Percentiles rank a stretch among this genome's conserved stretches.
Evolutionary conservation across 495 filamentous ascomycete genomes (phyloP).

Genomic region (Corynascus novoguineensis): DNA sequence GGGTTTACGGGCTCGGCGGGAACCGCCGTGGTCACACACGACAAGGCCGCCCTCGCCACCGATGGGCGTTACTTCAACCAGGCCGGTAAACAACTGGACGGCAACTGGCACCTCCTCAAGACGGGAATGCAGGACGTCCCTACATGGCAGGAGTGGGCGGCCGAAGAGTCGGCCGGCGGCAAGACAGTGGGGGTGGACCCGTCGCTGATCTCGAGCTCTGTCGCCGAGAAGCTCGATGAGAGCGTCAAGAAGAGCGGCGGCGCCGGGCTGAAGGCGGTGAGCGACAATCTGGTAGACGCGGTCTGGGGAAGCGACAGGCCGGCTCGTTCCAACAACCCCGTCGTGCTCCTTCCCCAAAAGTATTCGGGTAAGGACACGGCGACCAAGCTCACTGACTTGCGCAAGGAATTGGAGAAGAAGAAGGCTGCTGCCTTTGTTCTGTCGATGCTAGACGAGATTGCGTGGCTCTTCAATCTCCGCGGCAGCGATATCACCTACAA

Average conservation of each 20-base stretch:
- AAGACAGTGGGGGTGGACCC: slow-evolving; percentile 92
- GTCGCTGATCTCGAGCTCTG: slow-evolving; percentile 74
- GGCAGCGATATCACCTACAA: slow-evolving; percentile 98
- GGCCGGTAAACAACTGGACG: slow-evolving; percentile 84
- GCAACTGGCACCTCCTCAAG: slow-evolving; percentile 89
- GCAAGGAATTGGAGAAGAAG: slow-evolving; percentile 88
- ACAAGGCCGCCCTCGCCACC: slow-evolving; percentile 86
- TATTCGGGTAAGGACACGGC: slow-evolving; percentile 78
- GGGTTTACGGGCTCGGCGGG: slow-evolving; percentile 96
- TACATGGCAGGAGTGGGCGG: slow-evolving; percentile 97
- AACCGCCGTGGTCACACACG: slow-evolving; percentile 78
- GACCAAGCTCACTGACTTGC: slow-evolving; percentile 78
- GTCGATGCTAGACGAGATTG: slow-evolving; percentile 95
- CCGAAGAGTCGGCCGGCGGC: slow-evolving; percentile 74
- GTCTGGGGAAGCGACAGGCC: slow-evolving; percentile 79
- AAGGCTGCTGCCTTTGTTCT: slow-evolving; percentile 84
- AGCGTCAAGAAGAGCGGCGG: slow-evolving; percentile 86
- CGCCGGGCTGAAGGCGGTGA: slow-evolving; percentile 62
- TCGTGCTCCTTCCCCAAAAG: slow-evolving; percentile 62
- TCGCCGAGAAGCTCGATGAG: slow-evolving; percentile 80
- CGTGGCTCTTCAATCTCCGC: slow-evolving; percentile 95
- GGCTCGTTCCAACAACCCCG: slow-evolving; percentile 65
- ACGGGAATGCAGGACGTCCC: slow-evolving; percentile 89
- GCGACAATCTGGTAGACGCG: slow-evolving; percentile 77
- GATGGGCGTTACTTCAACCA: slow-evolving; percentile 99